Conservation (phyloP, 371 early-diverging fungal species). For the Circinella umbellata region DNA sequence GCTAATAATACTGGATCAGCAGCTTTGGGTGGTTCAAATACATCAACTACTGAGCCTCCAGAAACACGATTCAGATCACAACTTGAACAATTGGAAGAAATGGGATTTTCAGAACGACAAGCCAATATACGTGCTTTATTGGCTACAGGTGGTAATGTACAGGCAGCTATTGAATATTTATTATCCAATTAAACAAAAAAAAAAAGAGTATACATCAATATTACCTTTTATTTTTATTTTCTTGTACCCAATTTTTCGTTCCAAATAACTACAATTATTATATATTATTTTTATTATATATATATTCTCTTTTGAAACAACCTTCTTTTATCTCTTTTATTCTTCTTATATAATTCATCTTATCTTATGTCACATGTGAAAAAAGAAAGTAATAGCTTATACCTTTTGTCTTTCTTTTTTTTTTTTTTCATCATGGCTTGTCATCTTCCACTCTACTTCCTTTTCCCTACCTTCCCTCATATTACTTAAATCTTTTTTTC, state of each 20-base stretch:
- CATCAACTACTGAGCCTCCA: conserved; percentile 45
- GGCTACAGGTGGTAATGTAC: conserved; percentile 79
- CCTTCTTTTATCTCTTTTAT: no score
- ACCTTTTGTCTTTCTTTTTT: no score
- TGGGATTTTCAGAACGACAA: conserved; percentile 82
- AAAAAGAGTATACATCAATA: not conserved
- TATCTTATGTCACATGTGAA: no score
- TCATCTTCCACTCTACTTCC: no score
- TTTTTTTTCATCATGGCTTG: no score
- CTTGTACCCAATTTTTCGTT: no score
- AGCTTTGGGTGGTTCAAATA: not conserved
- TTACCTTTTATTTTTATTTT: not conserved
- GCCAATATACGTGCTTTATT: conserved; percentile 76
- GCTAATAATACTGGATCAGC: conserved; percentile 9
- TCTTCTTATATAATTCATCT: no score
- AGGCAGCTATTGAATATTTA: conserved; percentile 70
- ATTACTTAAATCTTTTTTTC: not conserved
- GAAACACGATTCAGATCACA: conserved; percentile 72
- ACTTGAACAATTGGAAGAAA: conserved; percentile 77
- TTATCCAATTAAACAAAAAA: conserved; percentile 22
- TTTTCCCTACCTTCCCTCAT: not conserved
- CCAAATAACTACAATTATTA: no score
- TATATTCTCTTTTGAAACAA: no score
- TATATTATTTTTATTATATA: no score
- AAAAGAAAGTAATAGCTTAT: no score